These are phyloP conservation scores for Angomonas desouzai DNA, from an alignment of 208 protist species.

Conservation along the genomic window DNA sequence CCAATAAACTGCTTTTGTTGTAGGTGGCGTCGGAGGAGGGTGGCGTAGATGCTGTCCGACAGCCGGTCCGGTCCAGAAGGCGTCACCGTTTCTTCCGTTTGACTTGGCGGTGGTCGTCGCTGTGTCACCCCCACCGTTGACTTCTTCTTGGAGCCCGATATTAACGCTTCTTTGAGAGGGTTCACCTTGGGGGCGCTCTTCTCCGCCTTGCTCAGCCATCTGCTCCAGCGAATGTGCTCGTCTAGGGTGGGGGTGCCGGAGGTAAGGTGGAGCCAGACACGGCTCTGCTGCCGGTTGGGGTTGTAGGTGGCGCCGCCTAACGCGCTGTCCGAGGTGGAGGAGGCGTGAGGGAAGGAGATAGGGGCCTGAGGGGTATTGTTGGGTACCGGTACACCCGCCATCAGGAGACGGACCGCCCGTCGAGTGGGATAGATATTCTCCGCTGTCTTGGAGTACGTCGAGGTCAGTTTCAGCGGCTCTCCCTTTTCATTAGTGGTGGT, in stretches of 20 bases:
- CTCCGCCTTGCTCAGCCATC: background rate
- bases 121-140: background rate
- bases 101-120: background rate
- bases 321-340: background rate
- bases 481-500: background rate
- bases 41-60: constrained; percentile 11
- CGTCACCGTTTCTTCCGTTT: background rate
- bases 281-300: constrained; percentile 8
- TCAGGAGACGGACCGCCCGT: constrained; percentile 27
- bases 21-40: constrained; percentile 12
- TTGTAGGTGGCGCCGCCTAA: background rate
- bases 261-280: constrained; percentile 36
- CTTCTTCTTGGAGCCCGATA: background rate
- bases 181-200: background rate
- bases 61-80: constrained; percentile 1
- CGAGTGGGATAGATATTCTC: constrained; percentile 47
- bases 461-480: constrained; percentile 19
- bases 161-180: background rate
- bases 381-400: constrained; percentile 33
- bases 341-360: background rate
- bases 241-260: constrained; percentile 3
- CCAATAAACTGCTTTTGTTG: constrained; percentile 12
- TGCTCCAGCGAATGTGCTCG: background rate
- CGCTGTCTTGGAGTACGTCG: constrained; percentile 24
- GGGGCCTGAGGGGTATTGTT: background rate